Conservation (phyloP, 176 grass and related monocot genomes). For the Alopecurus myosuroides region DNA sequence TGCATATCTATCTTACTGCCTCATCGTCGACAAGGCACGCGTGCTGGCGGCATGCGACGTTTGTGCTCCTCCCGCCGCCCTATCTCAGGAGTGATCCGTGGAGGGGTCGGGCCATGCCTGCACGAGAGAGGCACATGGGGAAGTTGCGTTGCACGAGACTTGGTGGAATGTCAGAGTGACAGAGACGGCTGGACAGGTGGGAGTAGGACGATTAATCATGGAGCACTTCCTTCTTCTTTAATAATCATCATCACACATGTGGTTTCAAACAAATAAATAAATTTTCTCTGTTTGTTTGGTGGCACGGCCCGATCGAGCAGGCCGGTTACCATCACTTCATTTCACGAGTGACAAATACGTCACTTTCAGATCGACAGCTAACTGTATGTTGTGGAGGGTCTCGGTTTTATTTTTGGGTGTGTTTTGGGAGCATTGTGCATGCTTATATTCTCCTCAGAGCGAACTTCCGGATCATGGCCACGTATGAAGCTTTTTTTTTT, state of each 20-base stretch:
- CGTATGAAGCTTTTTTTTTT: neutral
- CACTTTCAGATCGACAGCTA: neutral
- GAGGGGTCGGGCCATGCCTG: neutral
- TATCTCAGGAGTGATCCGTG: neutral
- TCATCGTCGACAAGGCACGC: neutral
- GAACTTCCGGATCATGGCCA: neutral
- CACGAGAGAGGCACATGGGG: constrained; percentile 28
- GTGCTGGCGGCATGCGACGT: neutral
- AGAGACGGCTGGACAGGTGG: constrained; percentile 8
- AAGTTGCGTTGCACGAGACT: neutral
- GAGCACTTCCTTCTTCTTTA: neutral
- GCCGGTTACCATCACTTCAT: neutral
- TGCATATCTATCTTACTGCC: neutral
- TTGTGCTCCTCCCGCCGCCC: neutral
- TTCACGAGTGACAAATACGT: neutral
- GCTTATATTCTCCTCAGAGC: neutral
- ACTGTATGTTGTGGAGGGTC: neutral
- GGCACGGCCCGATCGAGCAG: neutral
- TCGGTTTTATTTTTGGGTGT: neutral
- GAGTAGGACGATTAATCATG: constrained; percentile 25
- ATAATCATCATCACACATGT: neutral
- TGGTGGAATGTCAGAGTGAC: neutral
- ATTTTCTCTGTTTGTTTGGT: neutral
- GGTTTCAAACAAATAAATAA: neutral
- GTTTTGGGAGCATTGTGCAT: neutral